A percentile compares a stretch with the other conserved stretches of the same genome.
Conservation (phyloP, 345 rosid genomes). For the Salix arbutifolia region DNA sequence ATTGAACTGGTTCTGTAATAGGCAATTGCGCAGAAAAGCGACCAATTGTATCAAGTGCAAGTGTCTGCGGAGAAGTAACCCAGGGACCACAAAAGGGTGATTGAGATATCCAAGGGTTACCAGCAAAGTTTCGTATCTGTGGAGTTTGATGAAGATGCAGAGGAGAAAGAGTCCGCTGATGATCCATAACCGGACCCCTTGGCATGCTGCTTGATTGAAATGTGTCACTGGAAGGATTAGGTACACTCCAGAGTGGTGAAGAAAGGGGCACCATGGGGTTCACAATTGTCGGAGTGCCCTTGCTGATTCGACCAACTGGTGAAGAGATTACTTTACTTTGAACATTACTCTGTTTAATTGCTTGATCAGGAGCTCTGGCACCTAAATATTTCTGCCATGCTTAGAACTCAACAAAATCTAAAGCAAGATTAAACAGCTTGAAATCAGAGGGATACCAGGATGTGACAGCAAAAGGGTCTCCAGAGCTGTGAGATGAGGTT, state of each 20-base stretch:
- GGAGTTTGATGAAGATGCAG: conserved; percentile 68
- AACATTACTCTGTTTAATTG: conserved; percentile 39
- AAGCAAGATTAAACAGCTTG: neutral
- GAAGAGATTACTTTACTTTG: conserved; percentile 49
- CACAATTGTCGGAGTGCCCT: conserved; percentile 44
- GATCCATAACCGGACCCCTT: conserved; percentile 55
- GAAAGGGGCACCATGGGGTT: conserved; percentile 63
- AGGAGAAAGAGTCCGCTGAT: conserved; percentile 61
- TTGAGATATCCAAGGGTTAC: conserved; percentile 72
- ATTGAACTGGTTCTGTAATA: conserved; percentile 50
- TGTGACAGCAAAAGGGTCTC: conserved; percentile 69
- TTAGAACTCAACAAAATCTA: conserved; percentile 8
- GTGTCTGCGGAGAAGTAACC: conserved; percentile 61
- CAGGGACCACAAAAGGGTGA: conserved; percentile 63
- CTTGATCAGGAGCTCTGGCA: conserved; percentile 45
- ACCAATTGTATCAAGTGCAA: conserved; percentile 54
- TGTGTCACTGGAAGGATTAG: conserved; percentile 53
- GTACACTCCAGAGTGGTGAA: conserved; percentile 79
- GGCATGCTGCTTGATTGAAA: conserved; percentile 53
- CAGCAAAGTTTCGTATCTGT: conserved; percentile 49
- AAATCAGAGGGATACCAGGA: conserved; percentile 45
- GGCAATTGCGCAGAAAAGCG: conserved; percentile 50
- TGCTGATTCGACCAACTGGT: conserved; percentile 51
- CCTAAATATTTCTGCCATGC: conserved; percentile 23
- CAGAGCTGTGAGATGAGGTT: conserved; percentile 38